These are phyloP conservation scores for Gyrodon lividus DNA, from an alignment of 768 basidiomycete genomes.

Conservation along the genomic window DNA sequence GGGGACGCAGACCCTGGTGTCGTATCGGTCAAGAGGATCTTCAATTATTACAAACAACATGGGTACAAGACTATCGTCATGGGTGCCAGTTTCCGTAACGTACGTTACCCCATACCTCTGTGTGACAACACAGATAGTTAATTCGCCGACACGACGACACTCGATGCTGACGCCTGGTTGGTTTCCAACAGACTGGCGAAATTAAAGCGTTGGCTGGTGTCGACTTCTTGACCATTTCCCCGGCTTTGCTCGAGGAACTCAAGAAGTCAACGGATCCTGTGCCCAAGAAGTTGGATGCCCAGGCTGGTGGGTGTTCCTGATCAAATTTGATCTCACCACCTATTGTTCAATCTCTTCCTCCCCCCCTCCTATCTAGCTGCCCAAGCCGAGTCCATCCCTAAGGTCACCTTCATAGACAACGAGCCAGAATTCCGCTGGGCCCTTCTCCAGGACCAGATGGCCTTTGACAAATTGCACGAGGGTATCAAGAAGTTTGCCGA, in stretches of 20 bases:
- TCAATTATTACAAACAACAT: constrained; percentile 99
- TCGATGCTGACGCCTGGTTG: constrained; percentile 7
- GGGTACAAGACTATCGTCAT: constrained; percentile 99
- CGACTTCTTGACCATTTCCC: constrained; percentile 96
- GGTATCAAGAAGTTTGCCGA: constrained; percentile 98
- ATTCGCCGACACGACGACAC: constrained; percentile 3
- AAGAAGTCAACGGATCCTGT: constrained; percentile 75
- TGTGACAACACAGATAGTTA: neutral
- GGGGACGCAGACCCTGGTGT: constrained; percentile 97
- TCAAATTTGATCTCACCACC: neutral
- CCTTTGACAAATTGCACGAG: constrained; percentile 98
- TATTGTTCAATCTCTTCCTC: neutral
- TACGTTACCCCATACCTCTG: constrained; percentile 37
- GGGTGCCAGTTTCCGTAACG: constrained; percentile 99
- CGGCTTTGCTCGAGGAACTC: constrained; percentile 88
- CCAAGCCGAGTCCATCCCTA: constrained; percentile 60
- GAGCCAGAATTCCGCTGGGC: constrained; percentile 96
- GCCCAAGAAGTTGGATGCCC: constrained; percentile 79
- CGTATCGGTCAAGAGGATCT: constrained; percentile 92
- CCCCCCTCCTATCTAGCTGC: constrained; percentile 38
- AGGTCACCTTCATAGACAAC: constrained; percentile 85
- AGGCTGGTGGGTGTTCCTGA: constrained; percentile 46
- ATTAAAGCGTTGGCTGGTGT: constrained; percentile 94
- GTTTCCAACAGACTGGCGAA: constrained; percentile 65
- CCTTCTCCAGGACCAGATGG: constrained; percentile 92